These are phyloP conservation scores for Hibiscus syriacus DNA, from an alignment of 345 rosid genomes.

Conservation along the genomic window DNA sequence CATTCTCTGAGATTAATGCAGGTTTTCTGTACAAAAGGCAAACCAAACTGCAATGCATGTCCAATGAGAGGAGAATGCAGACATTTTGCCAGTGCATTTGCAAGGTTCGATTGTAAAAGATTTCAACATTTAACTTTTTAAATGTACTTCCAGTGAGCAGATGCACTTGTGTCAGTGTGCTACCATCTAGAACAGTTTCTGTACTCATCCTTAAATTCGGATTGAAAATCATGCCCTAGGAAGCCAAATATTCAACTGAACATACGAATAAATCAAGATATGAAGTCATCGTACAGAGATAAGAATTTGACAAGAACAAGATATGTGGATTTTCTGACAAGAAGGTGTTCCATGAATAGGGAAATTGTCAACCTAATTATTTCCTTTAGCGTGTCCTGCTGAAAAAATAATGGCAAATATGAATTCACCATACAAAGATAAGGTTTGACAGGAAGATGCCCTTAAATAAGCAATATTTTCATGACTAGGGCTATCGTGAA, in stretches of 20 bases:
- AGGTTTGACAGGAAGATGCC: no score
- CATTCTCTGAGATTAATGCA: conserved; percentile 29
- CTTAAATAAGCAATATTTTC: no score
- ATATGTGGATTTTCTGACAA: no score
- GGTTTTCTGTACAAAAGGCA: conserved; percentile 96
- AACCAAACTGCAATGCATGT: conserved; percentile 94
- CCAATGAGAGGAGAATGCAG: conserved; percentile 99
- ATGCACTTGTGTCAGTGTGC: not conserved
- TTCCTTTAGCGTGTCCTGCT: conserved; percentile 1
- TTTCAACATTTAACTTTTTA: conserved; percentile 8
- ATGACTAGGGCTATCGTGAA: not conserved
- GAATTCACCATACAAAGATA: no score
- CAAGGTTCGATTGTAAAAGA: conserved; percentile 50
- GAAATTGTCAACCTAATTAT: not conserved
- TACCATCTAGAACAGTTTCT: not conserved
- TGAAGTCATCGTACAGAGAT: no score
- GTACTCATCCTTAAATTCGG: not conserved
- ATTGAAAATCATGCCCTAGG: not conserved
- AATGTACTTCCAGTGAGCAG: not conserved
- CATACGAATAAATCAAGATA: conserved; percentile 1
- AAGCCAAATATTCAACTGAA: not conserved
- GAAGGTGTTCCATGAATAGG: not conserved
- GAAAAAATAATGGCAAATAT: not conserved
- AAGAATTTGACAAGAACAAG: not conserved
- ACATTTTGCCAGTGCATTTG: conserved; percentile 98